Evolutionary conservation across 768 basidiomycete genomes (phyloP).

Genomic region (Phallus indusiatus): DNA sequence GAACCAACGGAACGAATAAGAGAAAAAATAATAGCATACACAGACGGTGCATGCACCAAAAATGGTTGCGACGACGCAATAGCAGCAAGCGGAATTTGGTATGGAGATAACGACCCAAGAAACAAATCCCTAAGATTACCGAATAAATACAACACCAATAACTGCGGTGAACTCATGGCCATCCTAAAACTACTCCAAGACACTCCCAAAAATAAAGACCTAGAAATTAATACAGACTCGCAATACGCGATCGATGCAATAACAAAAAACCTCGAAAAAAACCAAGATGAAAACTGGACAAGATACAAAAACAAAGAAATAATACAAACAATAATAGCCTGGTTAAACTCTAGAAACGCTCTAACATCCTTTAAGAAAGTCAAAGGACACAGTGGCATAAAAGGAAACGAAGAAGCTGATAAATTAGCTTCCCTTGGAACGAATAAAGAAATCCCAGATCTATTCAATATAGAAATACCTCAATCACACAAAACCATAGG

Average conservation of each 20-base stretch:
- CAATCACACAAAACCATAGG: not conserved
- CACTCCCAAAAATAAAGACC: not conserved
- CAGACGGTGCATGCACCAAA: too few species aligned
- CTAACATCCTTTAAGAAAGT: not conserved
- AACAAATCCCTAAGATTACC: too few species aligned
- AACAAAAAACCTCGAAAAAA: not conserved
- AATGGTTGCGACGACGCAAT: too few species aligned
- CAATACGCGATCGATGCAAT: not conserved
- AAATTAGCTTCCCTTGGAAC: not conserved
- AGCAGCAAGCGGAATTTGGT: too few species aligned
- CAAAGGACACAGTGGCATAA: not conserved
- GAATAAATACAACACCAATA: too few species aligned
- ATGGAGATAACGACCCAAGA: too few species aligned
- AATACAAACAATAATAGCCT: not conserved
- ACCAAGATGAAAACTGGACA: not conserved
- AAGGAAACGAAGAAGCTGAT: not conserved
- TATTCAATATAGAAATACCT: not conserved
- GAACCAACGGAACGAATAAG: too few species aligned
- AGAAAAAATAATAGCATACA: too few species aligned
- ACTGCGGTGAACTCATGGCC: too few species aligned
- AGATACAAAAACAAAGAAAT: not conserved
- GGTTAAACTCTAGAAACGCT: not conserved
- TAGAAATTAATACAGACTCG: not conserved
- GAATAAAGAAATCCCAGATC: not conserved
- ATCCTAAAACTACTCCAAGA: not conserved